These are phyloP conservation scores for Pseudonitzschia pungens DNA, from an alignment of 108 stramenopile genomes.

Conservation along the genomic window DNA sequence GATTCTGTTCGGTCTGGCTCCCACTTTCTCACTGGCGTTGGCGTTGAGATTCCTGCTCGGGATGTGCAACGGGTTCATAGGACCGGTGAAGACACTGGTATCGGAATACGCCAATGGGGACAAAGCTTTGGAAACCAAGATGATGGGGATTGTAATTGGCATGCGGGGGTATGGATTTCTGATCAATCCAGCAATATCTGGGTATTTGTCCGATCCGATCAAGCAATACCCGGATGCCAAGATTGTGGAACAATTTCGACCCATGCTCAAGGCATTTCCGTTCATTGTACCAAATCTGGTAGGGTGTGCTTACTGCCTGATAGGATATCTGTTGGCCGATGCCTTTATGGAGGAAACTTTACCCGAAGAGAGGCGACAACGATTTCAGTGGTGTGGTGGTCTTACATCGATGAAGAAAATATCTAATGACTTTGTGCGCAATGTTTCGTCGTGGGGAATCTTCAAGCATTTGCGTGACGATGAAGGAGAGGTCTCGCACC, in stretches of 20 bases:
- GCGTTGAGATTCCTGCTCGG: constrained; percentile 51
- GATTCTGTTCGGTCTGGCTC: constrained; percentile 63
- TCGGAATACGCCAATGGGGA: constrained; percentile 52
- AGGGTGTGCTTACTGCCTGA: constrained; percentile 41
- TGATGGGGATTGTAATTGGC: constrained; percentile 54
- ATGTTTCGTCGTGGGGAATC: constrained; percentile 3
- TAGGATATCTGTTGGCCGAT: constrained; percentile 28
- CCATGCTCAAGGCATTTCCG: constrained; percentile 41
- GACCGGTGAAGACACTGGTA: constrained; percentile 55
- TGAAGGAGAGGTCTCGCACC: not conserved
- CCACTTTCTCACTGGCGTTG: constrained; percentile 39
- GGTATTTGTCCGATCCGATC: constrained; percentile 58
- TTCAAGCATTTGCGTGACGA: constrained; percentile 6
- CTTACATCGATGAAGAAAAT: not conserved
- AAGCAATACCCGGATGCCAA: constrained; percentile 45
- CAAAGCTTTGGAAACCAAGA: constrained; percentile 44
- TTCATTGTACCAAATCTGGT: constrained; percentile 66
- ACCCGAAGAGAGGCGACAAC: constrained; percentile 20
- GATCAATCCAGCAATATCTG: constrained; percentile 59
- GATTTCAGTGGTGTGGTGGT: not conserved
- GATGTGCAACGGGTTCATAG: constrained; percentile 56
- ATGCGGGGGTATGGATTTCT: constrained; percentile 67
- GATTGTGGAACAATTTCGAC: constrained; percentile 24
- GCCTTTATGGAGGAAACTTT: constrained; percentile 56
- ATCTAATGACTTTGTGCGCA: not conserved